Evolutionary conservation across 2,329 filamentous ascomycete species (phyloP).

Genomic region (Colletotrichum godetiae): DNA sequence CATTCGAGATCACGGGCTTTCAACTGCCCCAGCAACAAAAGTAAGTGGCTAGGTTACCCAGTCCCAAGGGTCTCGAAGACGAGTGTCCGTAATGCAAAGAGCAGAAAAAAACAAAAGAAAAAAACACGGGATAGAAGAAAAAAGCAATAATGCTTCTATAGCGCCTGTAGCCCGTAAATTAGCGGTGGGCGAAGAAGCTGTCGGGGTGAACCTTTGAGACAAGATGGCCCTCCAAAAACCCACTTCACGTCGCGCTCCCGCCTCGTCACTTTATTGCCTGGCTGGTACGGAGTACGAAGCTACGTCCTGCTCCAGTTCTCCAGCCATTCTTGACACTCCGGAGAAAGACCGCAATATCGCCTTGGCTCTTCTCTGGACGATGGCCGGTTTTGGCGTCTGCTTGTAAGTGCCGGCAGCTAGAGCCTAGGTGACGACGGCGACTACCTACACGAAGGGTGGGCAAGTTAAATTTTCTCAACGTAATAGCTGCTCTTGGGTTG

Average conservation of each 20-base stretch:
- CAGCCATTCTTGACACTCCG: constrained; percentile 13
- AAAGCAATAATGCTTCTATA: constrained; percentile 22
- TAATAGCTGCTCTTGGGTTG: constrained; percentile 13
- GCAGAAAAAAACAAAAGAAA: background rate
- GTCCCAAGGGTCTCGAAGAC: background rate
- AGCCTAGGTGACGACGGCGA: background rate
- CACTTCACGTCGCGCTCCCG: constrained; percentile 14
- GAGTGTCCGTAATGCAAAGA: background rate
- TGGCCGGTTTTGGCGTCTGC: background rate
- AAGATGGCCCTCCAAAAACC: constrained; percentile 18
- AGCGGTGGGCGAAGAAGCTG: constrained; percentile 21
- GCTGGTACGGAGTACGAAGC: background rate
- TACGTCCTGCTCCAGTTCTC: background rate
- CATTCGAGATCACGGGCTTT: background rate
- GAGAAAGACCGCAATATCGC: constrained; percentile 15
- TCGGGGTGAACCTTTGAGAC: constrained; percentile 22
- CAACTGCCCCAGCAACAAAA: background rate
- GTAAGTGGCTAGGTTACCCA: background rate
- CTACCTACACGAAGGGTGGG: background rate
- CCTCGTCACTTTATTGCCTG: constrained; percentile 4
- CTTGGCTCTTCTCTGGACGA: background rate
- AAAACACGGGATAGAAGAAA: background rate
- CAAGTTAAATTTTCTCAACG: background rate
- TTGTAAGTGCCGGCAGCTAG: background rate
- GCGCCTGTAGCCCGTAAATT: constrained; percentile 20